phyloP scores from a whole-genome alignment of 805 yeast genomes.

The Priceomyces haplophilus region DNA sequence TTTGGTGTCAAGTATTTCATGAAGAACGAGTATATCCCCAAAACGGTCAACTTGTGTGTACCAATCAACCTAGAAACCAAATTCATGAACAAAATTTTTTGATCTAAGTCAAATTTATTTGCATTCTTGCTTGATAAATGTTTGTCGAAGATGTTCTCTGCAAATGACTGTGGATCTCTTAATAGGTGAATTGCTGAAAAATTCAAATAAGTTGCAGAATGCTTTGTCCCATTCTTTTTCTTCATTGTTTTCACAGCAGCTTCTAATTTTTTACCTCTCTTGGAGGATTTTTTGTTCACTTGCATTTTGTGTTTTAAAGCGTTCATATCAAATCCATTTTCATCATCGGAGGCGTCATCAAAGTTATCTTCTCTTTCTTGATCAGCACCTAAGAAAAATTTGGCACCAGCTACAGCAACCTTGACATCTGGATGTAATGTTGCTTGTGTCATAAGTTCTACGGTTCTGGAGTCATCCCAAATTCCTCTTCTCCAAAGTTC shows the following conservation, averaged over 20 bases:
- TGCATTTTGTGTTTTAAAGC: conserved; percentile 76
- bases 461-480: conserved; percentile 96
- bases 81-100: conserved; percentile 84
- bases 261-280: conserved; percentile 77
- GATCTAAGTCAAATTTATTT: conserved; percentile 77
- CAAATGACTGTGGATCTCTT: conserved; percentile 97
- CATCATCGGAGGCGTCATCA: conserved; percentile 69
- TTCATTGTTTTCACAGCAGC: conserved; percentile 66
- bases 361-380: conserved; percentile 84
- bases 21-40: conserved; percentile 87
- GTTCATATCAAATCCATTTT: conserved; percentile 67
- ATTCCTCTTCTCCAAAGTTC: conserved; percentile 97
- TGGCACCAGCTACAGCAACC: conserved; percentile 85
- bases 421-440: conserved; percentile 84
- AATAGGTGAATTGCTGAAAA: conserved; percentile 92
- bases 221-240: conserved; percentile 55
- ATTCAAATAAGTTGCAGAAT: conserved; percentile 69
- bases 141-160: conserved; percentile 72
- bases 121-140: conserved; percentile 70
- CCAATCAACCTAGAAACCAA: conserved; percentile 87
- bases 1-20: conserved; percentile 90
- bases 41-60: conserved; percentile 85
- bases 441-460: conserved; percentile 97
- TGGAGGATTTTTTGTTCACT: conserved; percentile 77
- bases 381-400: conserved; percentile 92